Base-by-base conservation (phyloP, 768 basidiomycete species). In the Suillus spraguei region DNA sequence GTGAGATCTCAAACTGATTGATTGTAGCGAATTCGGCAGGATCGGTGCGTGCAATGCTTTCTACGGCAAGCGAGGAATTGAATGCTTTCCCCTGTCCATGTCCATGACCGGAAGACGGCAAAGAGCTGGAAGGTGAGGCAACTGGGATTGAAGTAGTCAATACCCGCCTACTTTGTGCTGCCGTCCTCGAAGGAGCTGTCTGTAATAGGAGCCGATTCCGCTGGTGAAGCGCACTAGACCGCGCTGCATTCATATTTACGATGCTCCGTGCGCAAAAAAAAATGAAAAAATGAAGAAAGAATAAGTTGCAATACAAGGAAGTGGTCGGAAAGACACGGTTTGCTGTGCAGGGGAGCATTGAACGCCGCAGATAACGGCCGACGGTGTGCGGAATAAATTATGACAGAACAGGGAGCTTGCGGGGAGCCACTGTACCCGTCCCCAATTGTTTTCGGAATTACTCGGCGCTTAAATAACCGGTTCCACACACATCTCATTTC, bases 1-100 rank as follows among this genome's bases (percentile, higher is more conserved):
- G 56, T 20, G 56, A 28, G 6, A 17, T 41, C 39, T 41, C 56
- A 6, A 28, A 20, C 17, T 58, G 56, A 11, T 58, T 28, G 10
- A 36, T 28, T 9, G 39, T 17, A 41, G 24, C 56, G 39, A 58
- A 58, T 41, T 58, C 56, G 39, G 56, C 38, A 58, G 39, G 56
- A 13, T 41, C 24, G 10, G 5, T 32, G 9, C 17, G 16, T 32
- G 56, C 38, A 38, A 42, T 58, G 24, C 39, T 41, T 39, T 41
- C 56, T 41, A 58, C 39, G 5, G 56, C 56, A 38, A 58, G 56
- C 28, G 56, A 58, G 6, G 56, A 58, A 41, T 58, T 58, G 39
- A 58, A 58, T 14, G 56, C 56, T n/a, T 58, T 58, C 16, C 56
- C 39, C 3, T 41, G 56, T 41, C 24, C 39, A 32, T 58, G 56